phyloP scores from a whole-genome alignment of 2,329 filamentous ascomycete genomes.

The Aspergillus alliaceus region DNA sequence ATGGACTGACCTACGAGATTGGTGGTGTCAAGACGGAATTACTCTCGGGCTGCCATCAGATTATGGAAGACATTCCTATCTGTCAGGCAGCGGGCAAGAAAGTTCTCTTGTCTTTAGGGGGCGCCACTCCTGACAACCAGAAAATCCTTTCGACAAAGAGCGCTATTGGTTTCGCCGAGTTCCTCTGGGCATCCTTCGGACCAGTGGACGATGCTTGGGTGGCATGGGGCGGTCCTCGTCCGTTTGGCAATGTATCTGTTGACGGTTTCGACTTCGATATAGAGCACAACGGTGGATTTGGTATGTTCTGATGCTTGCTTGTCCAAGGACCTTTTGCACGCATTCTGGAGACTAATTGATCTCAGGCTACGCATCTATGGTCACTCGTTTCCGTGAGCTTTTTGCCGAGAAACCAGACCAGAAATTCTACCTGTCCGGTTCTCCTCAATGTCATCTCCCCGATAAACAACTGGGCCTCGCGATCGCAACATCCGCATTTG shows the following conservation, averaged over 20 bases:
- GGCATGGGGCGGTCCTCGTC: constrained; percentile 41
- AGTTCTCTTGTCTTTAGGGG: constrained; percentile 51
- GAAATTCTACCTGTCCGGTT: constrained; percentile 53
- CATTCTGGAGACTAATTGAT: background rate
- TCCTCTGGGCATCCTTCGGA: constrained; percentile 53
- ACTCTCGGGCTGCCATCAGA: constrained; percentile 44
- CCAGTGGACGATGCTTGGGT: constrained; percentile 35
- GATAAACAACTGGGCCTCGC: constrained; percentile 49
- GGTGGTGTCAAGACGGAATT: constrained; percentile 42
- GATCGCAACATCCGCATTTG: constrained; percentile 48
- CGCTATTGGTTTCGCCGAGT: constrained; percentile 50
- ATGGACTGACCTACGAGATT: constrained; percentile 39
- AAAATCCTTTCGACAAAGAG: constrained; percentile 41
- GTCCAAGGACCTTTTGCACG: background rate
- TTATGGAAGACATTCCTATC: constrained; percentile 42
- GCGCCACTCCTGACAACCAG: constrained; percentile 42
- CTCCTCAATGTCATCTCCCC: constrained; percentile 54
- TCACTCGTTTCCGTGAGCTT: constrained; percentile 47
- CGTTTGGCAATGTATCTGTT: constrained; percentile 47
- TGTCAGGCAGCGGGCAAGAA: constrained; percentile 47
- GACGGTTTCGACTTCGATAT: constrained; percentile 58
- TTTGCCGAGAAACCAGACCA: constrained; percentile 35
- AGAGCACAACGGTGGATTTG: constrained; percentile 30
- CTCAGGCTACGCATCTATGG: constrained; percentile 49
- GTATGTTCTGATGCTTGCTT: constrained; percentile 19